Evolutionary conservation across 1,284 basidiomycete species (phyloP).

Genomic region (Rhizoctonia solani): DNA sequence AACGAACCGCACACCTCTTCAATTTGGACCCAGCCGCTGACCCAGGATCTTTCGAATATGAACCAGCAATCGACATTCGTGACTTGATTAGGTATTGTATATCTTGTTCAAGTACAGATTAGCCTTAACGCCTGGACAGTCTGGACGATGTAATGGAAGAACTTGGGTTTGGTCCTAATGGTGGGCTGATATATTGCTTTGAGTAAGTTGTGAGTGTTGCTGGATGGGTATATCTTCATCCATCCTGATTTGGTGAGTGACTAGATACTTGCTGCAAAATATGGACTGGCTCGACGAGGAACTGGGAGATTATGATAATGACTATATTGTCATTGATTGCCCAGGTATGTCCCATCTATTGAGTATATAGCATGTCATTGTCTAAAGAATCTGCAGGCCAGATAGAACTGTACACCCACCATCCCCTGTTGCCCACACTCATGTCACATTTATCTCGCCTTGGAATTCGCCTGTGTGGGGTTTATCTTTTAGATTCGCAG

Average conservation of each 20-base stretch:
- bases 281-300: conserved; percentile 99
- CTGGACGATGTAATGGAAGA: conserved; percentile 97
- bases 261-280: conserved; percentile 92
- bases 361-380: not conserved
- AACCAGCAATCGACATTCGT: conserved; percentile 92
- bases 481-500: conserved; percentile 95
- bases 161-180: conserved; percentile 94
- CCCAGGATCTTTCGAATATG: conserved; percentile 83
- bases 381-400: conserved; percentile 63
- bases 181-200: conserved; percentile 97
- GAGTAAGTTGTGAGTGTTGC: conserved; percentile 75
- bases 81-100: conserved; percentile 66
- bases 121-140: conserved; percentile 46
- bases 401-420: conserved; percentile 99
- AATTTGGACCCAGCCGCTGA: conserved; percentile 98
- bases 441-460: conserved; percentile 72
- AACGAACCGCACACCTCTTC: conserved; percentile 88
- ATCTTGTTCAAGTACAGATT: not conserved
- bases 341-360: conserved; percentile 65
- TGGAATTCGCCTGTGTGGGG: conserved; percentile 77
- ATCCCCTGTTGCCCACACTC: conserved; percentile 91
- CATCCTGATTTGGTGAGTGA: not conserved
- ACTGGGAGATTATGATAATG: conserved; percentile 91
- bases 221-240: not conserved
- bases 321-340: conserved; percentile 98